These are phyloP conservation scores for Spergularia marina DNA, from an alignment of 148 eudicot species.

Conservation along the genomic window DNA sequence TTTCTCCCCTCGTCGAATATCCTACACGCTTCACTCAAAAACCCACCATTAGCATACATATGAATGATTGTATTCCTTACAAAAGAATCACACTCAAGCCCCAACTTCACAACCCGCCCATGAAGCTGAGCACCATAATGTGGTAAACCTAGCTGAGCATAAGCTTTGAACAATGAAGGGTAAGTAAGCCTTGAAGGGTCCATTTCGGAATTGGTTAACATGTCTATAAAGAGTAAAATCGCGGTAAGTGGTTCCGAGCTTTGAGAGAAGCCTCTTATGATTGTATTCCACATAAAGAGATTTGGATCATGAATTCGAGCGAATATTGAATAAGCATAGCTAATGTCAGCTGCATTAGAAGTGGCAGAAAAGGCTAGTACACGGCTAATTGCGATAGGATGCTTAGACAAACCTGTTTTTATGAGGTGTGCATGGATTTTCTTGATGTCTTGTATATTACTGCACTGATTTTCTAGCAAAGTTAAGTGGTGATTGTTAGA, in stretches of 20 bases:
- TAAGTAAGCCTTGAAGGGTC: conserved; percentile 48
- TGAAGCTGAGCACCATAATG: conserved; percentile 51
- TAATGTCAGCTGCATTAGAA: conserved; percentile 33
- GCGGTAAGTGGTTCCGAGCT: conserved; percentile 44
- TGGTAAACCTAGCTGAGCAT: conserved; percentile 44
- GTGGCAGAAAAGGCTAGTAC: conserved; percentile 38
- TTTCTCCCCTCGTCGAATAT: conserved; percentile 35
- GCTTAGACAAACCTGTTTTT: conserved; percentile 45
- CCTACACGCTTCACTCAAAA: conserved; percentile 38
- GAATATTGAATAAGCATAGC: conserved; percentile 45
- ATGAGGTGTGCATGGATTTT: conserved; percentile 51
- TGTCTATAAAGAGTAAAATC: conserved; percentile 40
- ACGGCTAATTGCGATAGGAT: conserved; percentile 45
- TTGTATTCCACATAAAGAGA: conserved; percentile 54
- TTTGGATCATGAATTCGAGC: conserved; percentile 34
- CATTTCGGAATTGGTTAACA: conserved; percentile 36
- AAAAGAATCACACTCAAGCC: conserved; percentile 36
- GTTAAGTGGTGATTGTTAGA: conserved; percentile 35
- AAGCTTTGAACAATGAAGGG: conserved; percentile 56
- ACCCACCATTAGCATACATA: conserved; percentile 52
- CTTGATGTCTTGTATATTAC: conserved; percentile 39
- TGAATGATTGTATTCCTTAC: conserved; percentile 43
- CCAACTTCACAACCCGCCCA: conserved; percentile 42
- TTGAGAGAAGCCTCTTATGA: conserved; percentile 50
- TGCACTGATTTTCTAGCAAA: conserved; percentile 44